Conservation (phyloP, 345 rosid species). For the Tarenaya hassleriana region DNA sequence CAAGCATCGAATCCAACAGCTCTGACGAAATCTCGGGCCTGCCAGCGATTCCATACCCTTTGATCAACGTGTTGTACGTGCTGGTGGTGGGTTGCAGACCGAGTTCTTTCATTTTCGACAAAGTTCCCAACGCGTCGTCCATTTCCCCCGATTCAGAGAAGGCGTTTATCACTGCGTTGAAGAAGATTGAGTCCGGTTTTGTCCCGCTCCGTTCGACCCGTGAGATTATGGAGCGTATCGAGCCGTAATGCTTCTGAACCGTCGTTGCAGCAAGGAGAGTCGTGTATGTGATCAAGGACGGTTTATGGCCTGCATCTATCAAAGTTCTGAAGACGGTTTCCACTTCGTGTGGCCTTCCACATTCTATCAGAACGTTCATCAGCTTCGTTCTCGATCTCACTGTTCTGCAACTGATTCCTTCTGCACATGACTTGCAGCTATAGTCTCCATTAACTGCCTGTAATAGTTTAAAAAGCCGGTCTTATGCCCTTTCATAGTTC, state of each 20-base stretch:
- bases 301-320: constrained; percentile 47
- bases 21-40: constrained; percentile 50
- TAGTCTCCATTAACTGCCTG: constrained; percentile 14
- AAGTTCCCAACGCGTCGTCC: constrained; percentile 41
- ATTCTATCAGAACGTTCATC: constrained; percentile 47
- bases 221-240: constrained; percentile 39
- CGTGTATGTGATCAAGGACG: constrained; percentile 48
- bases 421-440: constrained; percentile 32
- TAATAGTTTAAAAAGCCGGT: constrained; percentile 18
- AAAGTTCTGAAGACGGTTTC: constrained; percentile 35
- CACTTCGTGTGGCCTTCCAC: constrained; percentile 51
- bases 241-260: constrained; percentile 41
- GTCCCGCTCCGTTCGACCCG: constrained; percentile 43
- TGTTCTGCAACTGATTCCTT: constrained; percentile 39
- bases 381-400: constrained; percentile 52
- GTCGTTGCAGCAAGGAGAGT: constrained; percentile 60
- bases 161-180: constrained; percentile 58
- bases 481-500: constrained; percentile 11
- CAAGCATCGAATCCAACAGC: constrained; percentile 44
- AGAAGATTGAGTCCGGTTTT: constrained; percentile 45
- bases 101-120: constrained; percentile 51
- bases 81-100: constrained; percentile 51
- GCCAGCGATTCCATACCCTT: constrained; percentile 56
- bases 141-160: constrained; percentile 55
- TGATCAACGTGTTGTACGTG: constrained; percentile 55